A percentile compares a stretch with the other conserved stretches of the same genome.
Evolutionary conservation across 345 rosid genomes (phyloP).

Genomic region (Brassica rapa): DNA sequence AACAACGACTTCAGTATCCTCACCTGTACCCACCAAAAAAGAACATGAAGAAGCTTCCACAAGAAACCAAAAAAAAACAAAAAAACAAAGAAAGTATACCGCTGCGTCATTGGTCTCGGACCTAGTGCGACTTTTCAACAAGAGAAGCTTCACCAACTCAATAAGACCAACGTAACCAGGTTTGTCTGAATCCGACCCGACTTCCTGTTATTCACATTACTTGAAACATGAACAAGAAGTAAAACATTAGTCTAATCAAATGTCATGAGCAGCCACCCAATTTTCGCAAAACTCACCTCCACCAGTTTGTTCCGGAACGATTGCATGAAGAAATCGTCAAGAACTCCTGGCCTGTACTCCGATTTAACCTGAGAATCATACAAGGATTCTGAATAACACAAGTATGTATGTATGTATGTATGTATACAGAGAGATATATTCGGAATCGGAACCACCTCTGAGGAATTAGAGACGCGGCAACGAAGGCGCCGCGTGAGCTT

Average conservation of each 20-base stretch:
- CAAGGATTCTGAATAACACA: background rate
- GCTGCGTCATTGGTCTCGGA: conserved; percentile 67
- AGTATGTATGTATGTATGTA: background rate
- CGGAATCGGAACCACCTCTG: conserved; percentile 19
- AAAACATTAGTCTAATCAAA: conserved; percentile 11
- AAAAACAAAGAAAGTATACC: conserved; percentile 38
- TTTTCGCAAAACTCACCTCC: conserved; percentile 48
- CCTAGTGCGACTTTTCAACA: conserved; percentile 59
- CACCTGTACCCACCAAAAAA: conserved; percentile 48
- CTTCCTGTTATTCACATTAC: conserved; percentile 63
- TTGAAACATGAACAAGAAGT: conserved; percentile 26
- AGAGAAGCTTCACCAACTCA: conserved; percentile 66
- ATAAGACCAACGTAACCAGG: conserved; percentile 84
- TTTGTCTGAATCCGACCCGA: conserved; percentile 89
- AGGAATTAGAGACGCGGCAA: conserved; percentile 28
- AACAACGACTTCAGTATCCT: conserved; percentile 69
- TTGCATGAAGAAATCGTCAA: conserved; percentile 63
- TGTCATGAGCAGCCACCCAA: background rate
- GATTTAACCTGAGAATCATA: conserved; percentile 39
- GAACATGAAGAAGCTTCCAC: background rate
- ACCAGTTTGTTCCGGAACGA: conserved; percentile 71
- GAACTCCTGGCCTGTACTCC: conserved; percentile 52
- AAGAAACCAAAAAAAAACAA: too few relatives aligned
- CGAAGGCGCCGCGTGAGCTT: background rate
- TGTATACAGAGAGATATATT: background rate